phyloP scores from a whole-genome alignment of 1,284 basidiomycete genomes.

The Chondrostereum purpureum region DNA sequence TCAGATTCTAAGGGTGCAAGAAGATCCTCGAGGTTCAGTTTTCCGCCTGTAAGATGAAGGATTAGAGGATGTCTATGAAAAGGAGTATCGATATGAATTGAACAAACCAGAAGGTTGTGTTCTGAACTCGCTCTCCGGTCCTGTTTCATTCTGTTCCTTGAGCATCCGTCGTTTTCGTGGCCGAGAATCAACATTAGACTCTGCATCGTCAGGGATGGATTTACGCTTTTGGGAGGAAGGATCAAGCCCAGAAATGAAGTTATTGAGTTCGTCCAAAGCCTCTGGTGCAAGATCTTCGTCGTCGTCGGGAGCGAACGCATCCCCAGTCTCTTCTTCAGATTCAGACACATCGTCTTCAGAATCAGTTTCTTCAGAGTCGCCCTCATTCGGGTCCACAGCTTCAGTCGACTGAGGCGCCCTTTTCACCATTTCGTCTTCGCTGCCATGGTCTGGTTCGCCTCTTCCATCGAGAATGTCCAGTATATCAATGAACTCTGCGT shows the following conservation, averaged over 20 bases:
- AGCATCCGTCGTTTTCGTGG: conserved; percentile 57
- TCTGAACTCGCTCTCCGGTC: conserved; percentile 70
- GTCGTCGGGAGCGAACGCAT: conserved; percentile 47
- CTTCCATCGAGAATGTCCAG: conserved; percentile 65
- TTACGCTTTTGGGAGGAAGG: conserved; percentile 68
- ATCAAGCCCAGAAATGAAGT: conserved; percentile 69
- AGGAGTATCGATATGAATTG: background rate
- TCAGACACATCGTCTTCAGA: conserved; percentile 20
- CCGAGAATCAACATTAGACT: conserved; percentile 15
- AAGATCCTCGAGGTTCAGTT: conserved; percentile 69
- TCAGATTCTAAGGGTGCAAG: conserved; percentile 58
- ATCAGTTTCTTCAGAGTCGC: conserved; percentile 42
- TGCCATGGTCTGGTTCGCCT: conserved; percentile 39
- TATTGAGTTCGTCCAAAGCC: conserved; percentile 63
- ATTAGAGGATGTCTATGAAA: conserved; percentile 5
- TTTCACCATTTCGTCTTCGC: conserved; percentile 21
- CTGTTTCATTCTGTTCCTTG: conserved; percentile 68
- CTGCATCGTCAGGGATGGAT: conserved; percentile 31
- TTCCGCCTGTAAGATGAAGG: conserved; percentile 33
- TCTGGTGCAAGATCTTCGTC: conserved; percentile 50
- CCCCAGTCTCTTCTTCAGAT: conserved; percentile 34
- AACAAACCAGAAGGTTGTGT: conserved; percentile 41
- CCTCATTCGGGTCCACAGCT: conserved; percentile 36
- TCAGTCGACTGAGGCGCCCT: conserved; percentile 23
- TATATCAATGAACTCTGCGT: conserved; percentile 60